phyloP scores from a whole-genome alignment of 1,284 basidiomycete species.

The Cryptococcus deneoformans region DNA sequence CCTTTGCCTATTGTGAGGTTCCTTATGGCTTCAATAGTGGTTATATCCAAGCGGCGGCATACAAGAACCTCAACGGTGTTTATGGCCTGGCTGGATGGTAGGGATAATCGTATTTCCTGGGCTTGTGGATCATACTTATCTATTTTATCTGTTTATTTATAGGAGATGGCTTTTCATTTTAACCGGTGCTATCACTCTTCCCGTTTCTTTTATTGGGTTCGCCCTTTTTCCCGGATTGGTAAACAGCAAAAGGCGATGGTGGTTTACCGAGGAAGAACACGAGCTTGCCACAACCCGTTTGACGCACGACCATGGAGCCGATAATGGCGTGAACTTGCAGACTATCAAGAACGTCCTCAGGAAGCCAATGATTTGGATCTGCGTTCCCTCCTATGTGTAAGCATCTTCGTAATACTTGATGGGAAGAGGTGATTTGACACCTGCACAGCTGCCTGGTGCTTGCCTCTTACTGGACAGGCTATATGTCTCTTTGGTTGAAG shows the following conservation, averaged over 20 bases:
- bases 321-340: slow-evolving; percentile 20
- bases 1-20: not conserved
- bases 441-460: slow-evolving; percentile 20
- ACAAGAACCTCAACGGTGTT: slow-evolving; percentile 35
- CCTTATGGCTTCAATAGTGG: slow-evolving; percentile 30
- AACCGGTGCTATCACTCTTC: slow-evolving; percentile 39
- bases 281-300: not conserved
- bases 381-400: slow-evolving; percentile 25
- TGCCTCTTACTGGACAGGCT: slow-evolving; percentile 21
- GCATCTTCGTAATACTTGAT: not conserved
- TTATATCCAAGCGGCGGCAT: slow-evolving; percentile 40
- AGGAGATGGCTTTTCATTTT: slow-evolving; percentile 38
- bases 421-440: not conserved
- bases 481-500: slow-evolving; percentile 34
- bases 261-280: slow-evolving; percentile 17
- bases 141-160: not conserved
- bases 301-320: slow-evolving; percentile 5
- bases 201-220: slow-evolving; percentile 39
- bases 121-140: not conserved
- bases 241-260: slow-evolving; percentile 27
- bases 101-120: slow-evolving; percentile 6
- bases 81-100: slow-evolving; percentile 36
- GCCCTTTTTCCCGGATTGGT: slow-evolving; percentile 38
- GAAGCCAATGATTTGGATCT: slow-evolving; percentile 25
- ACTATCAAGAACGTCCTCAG: slow-evolving; percentile 22